phyloP scores from a whole-genome alignment of 306 rosid species.

The Casuarina glauca region DNA sequence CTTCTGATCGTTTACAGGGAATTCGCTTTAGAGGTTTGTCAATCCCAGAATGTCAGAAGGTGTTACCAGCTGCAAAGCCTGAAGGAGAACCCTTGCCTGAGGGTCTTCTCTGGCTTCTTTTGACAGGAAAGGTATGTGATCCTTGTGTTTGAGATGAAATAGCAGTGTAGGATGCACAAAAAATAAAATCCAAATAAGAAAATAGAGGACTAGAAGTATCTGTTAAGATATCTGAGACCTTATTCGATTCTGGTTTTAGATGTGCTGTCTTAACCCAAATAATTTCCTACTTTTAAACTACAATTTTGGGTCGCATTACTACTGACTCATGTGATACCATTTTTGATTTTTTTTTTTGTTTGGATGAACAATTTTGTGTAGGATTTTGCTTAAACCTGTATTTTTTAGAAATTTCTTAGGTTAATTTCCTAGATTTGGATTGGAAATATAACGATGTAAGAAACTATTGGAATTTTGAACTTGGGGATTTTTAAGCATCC shows the following conservation, averaged over 20 bases:
- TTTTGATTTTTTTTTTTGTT: background rate
- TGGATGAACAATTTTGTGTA: background rate
- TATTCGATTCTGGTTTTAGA: background rate
- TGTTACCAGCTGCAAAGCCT: slow-evolving; percentile 78
- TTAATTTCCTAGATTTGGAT: background rate
- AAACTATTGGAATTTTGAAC: no score
- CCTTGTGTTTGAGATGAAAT: slow-evolving; percentile 13
- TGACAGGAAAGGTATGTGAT: slow-evolving; percentile 80
- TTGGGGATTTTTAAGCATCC: no score
- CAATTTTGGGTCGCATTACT: background rate
- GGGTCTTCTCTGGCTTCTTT: slow-evolving; percentile 88
- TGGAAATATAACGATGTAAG: background rate
- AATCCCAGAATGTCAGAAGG: slow-evolving; percentile 89
- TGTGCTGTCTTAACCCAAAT: background rate
- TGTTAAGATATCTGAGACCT: background rate
- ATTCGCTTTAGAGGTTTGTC: slow-evolving; percentile 90
- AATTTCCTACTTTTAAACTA: background rate
- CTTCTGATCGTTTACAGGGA: slow-evolving; percentile 56
- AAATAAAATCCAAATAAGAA: slow-evolving; percentile 4
- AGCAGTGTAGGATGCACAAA: background rate
- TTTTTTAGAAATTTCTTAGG: background rate
- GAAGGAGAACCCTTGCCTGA: slow-evolving; percentile 98
- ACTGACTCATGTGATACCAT: background rate
- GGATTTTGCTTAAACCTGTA: background rate
- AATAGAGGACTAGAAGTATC: background rate